These are phyloP conservation scores for Schwanniomyces polymorphus DNA, from an alignment of 805 yeast genomes.

Conservation along the genomic window DNA sequence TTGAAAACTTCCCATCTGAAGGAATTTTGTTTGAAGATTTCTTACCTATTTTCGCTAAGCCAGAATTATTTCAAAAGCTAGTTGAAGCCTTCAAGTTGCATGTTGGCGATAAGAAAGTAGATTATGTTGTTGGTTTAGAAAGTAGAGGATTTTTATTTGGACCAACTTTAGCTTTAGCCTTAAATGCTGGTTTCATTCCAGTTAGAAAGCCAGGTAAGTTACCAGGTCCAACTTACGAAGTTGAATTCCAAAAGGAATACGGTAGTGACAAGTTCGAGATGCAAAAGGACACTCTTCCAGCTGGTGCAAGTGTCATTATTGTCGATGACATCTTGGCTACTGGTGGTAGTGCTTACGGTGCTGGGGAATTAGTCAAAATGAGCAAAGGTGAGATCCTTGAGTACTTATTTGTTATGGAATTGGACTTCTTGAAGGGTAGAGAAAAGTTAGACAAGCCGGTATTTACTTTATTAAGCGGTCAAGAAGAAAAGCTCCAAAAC, in stretches of 20 bases:
- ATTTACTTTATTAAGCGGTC: slow-evolving; percentile 87
- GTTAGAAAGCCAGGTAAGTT: slow-evolving; percentile 94
- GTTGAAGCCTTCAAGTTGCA: slow-evolving; percentile 79
- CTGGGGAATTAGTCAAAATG: slow-evolving; percentile 75
- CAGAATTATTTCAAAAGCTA: slow-evolving; percentile 76
- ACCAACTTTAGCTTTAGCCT: slow-evolving; percentile 87
- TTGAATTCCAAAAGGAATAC: slow-evolving; percentile 85
- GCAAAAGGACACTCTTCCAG: slow-evolving; percentile 78
- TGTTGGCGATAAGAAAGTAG: slow-evolving; percentile 66
- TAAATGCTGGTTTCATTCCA: slow-evolving; percentile 91
- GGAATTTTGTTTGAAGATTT: slow-evolving; percentile 96
- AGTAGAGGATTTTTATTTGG: slow-evolving; percentile 97
- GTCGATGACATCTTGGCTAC: slow-evolving; percentile 98
- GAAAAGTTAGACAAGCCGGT: slow-evolving; percentile 81
- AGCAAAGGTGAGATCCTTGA: slow-evolving; percentile 74
- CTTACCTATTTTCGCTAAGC: slow-evolving; percentile 86
- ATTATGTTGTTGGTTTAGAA: slow-evolving; percentile 91
- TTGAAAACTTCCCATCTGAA: slow-evolving; percentile 91
- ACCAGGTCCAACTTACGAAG: slow-evolving; percentile 79
- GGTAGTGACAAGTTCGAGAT: slow-evolving; percentile 89
- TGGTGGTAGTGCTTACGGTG: slow-evolving; percentile 95
- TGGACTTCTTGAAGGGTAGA: slow-evolving; percentile 92
- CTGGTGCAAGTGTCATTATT: slow-evolving; percentile 77
- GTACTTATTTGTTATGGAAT: slow-evolving; percentile 88
- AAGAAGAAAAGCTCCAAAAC: slow-evolving; percentile 48